Evolutionary conservation across 1,284 basidiomycete species (phyloP).

Genomic region (Ganoderma meredithae): DNA sequence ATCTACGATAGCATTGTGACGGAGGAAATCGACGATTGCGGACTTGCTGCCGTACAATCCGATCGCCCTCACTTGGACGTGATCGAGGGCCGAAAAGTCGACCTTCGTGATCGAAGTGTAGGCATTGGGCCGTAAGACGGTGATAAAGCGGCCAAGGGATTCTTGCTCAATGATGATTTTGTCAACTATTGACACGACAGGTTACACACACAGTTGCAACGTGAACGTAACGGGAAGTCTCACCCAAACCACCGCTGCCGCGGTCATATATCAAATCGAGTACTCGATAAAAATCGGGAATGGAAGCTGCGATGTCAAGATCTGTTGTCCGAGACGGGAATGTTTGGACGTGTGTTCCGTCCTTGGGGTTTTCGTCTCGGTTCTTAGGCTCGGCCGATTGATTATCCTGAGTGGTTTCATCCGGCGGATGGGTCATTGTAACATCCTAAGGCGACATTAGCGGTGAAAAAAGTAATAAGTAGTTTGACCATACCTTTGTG

Average conservation of each 20-base stretch:
- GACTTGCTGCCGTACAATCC: constrained; percentile 64
- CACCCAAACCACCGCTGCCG: constrained; percentile 59
- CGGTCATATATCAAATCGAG: constrained; percentile 60
- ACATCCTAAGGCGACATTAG: background rate
- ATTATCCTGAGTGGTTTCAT: background rate
- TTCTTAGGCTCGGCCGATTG: background rate
- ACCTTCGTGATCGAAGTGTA: constrained; percentile 59
- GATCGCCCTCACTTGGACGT: constrained; percentile 51
- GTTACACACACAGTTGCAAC: constrained; percentile 36
- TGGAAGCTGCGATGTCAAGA: constrained; percentile 25
- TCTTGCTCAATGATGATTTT: constrained; percentile 66
- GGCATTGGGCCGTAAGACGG: constrained; percentile 53
- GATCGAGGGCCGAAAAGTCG: constrained; percentile 58
- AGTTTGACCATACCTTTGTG: background rate
- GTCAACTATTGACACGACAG: constrained; percentile 49
- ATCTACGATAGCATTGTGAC: constrained; percentile 44
- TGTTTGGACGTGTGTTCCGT: background rate
- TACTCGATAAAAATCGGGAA: constrained; percentile 57
- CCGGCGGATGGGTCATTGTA: background rate
- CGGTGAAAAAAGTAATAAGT: background rate
- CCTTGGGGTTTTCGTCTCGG: background rate
- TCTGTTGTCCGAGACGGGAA: background rate
- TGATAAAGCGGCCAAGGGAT: constrained; percentile 53
- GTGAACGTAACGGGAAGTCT: constrained; percentile 11
- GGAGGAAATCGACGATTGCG: constrained; percentile 55